phyloP scores from a whole-genome alignment of 139 green algal genomes.

The Haematococcus sp. region DNA sequence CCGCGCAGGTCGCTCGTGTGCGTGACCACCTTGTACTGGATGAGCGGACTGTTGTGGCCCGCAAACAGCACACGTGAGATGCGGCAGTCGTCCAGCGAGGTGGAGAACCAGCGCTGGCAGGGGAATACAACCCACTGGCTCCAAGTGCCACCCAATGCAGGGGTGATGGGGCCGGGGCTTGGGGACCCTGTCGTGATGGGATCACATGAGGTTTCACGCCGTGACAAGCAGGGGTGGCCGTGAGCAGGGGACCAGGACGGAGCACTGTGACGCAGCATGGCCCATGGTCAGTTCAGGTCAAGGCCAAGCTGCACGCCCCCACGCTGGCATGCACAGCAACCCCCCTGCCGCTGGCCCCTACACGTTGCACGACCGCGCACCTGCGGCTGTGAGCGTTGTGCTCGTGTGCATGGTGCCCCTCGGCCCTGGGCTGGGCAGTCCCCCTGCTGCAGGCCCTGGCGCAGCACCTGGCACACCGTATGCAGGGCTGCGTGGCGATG shows the following conservation, averaged over 20 bases:
- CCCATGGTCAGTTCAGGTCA: too few relatives aligned
- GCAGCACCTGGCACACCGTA: not conserved
- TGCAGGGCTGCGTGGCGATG: too few relatives aligned
- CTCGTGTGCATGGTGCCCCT: not conserved
- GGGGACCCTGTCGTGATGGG: too few relatives aligned
- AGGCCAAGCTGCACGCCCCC: too few relatives aligned
- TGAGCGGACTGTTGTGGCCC: constrained; percentile 25
- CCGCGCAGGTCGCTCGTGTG: constrained; percentile 45
- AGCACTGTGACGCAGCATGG: too few relatives aligned
- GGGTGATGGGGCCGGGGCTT: constrained; percentile 18
- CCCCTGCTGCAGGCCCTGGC: constrained; percentile 5
- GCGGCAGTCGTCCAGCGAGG: constrained; percentile 54
- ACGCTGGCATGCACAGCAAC: too few relatives aligned
- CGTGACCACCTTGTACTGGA: constrained; percentile 36
- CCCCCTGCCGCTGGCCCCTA: too few relatives aligned
- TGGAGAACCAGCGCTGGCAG: constrained; percentile 65
- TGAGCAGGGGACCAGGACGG: too few relatives aligned
- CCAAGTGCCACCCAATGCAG: constrained; percentile 12
- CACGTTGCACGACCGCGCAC: too few relatives aligned
- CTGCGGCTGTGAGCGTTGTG: not conserved
- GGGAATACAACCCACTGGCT: constrained; percentile 48
- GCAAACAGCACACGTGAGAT: constrained; percentile 42
- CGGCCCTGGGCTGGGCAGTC: too few relatives aligned
- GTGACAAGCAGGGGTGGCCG: too few relatives aligned
- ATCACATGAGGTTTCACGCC: too few relatives aligned